Conservation (phyloP, 768 basidiomycete genomes). For the Calocybe cyanea region DNA sequence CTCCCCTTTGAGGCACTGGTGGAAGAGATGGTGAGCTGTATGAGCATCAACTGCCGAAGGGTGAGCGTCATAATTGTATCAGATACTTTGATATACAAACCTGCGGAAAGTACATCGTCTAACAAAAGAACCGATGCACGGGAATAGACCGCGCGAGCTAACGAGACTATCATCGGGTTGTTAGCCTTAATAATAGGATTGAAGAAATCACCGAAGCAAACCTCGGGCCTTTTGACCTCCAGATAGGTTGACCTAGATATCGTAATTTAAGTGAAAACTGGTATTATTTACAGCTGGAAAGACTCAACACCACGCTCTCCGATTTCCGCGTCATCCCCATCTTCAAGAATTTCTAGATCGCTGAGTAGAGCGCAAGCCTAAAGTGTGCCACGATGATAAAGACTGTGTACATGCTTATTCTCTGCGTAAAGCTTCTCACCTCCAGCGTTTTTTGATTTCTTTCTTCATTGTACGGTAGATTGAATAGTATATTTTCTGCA, state of each 20-base stretch:
- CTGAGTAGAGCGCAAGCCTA: constrained; percentile 63
- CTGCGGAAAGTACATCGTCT: constrained; percentile 73
- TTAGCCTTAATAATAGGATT: not conserved
- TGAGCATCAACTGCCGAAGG: constrained; percentile 78
- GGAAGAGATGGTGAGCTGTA: constrained; percentile 85
- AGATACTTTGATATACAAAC: constrained; percentile 24
- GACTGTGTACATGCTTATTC: constrained; percentile 4
- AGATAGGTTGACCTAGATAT: constrained; percentile 41
- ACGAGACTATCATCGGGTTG: constrained; percentile 44
- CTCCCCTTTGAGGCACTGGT: constrained; percentile 79
- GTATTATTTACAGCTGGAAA: not conserved
- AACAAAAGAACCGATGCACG: constrained; percentile 77
- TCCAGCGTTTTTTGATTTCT: constrained; percentile 78
- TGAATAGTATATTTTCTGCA: constrained; percentile 65
- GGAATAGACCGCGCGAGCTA: constrained; percentile 88
- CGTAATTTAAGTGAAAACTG: not conserved
- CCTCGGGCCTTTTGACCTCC: constrained; percentile 70
- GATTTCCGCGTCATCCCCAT: constrained; percentile 85
- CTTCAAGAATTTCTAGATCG: constrained; percentile 80
- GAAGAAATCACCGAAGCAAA: constrained; percentile 28
- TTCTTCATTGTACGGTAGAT: constrained; percentile 61
- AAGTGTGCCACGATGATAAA: not conserved
- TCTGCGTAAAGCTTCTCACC: constrained; percentile 36
- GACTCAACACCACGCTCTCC: constrained; percentile 66
- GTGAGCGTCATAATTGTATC: not conserved